These are phyloP conservation scores for Fusarium verticillioides DNA, from an alignment of 2,329 filamentous ascomycete species.

Conservation along the genomic window DNA sequence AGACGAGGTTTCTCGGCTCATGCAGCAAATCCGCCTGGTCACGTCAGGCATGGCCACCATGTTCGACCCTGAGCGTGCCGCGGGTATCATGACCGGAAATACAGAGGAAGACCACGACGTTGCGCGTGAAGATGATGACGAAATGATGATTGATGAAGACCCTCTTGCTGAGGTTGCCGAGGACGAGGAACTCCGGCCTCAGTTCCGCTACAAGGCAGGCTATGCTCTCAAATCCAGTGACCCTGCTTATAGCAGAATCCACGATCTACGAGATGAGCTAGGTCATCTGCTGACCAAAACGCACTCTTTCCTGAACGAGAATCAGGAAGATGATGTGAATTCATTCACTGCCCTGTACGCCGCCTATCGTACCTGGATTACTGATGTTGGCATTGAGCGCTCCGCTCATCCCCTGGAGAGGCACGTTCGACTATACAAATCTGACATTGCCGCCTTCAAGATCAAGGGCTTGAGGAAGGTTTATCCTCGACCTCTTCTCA, in stretches of 20 bases:
- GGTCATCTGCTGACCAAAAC: constrained; percentile 85
- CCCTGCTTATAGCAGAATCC: constrained; percentile 78
- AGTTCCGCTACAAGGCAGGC: constrained; percentile 89
- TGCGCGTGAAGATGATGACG: constrained; percentile 60
- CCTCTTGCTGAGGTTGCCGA: constrained; percentile 73
- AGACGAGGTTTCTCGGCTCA: constrained; percentile 90
- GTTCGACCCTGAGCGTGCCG: constrained; percentile 82
- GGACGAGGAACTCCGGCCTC: constrained; percentile 84
- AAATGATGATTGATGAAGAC: constrained; percentile 58
- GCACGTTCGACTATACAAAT: constrained; percentile 83
- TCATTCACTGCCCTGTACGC: constrained; percentile 95
- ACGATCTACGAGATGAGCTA: constrained; percentile 81
- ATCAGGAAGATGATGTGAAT: constrained; percentile 94
- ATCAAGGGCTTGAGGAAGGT: constrained; percentile 91
- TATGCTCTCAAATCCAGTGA: constrained; percentile 73
- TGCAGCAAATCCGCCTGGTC: constrained; percentile 88
- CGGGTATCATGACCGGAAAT: constrained; percentile 59
- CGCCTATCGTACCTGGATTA: constrained; percentile 95
- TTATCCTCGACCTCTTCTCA: constrained; percentile 91
- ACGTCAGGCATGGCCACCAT: constrained; percentile 90
- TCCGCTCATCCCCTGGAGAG: constrained; percentile 94
- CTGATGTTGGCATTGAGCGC: constrained; percentile 95
- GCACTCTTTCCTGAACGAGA: constrained; percentile 82
- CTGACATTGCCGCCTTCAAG: constrained; percentile 92
- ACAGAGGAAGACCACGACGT: constrained; percentile 64